phyloP scores from a whole-genome alignment of 1,139 yeast species.

The Pichia sp. region DNA sequence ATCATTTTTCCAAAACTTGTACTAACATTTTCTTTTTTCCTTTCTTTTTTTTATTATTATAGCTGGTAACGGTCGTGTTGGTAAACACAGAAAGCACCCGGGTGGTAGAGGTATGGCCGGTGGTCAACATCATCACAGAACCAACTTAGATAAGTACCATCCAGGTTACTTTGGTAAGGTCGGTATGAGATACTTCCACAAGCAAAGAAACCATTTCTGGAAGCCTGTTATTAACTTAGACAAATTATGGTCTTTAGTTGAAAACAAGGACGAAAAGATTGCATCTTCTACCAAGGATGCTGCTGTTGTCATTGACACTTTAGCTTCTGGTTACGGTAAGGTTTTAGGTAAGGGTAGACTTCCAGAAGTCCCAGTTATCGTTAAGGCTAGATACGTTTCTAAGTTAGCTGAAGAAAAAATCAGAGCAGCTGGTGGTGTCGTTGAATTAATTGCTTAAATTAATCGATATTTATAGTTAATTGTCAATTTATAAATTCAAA shows the following conservation, averaged over 20 bases:
- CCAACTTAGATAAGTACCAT: constrained; percentile 99
- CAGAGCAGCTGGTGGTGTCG: constrained; percentile 99
- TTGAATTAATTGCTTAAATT: constrained; percentile 93
- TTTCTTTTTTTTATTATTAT: constrained; percentile 11
- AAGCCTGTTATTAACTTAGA: constrained; percentile 97
- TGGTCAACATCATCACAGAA: constrained; percentile 99
- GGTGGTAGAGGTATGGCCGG: constrained; percentile 99
- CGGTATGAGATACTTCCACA: constrained; percentile 99
- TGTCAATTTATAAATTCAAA: not conserved
- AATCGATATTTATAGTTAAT: not conserved
- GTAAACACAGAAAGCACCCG: constrained; percentile 99
- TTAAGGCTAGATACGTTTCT: constrained; percentile 98
- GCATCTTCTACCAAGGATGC: constrained; percentile 78
- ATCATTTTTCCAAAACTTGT: constrained; percentile 8
- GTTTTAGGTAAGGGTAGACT: constrained; percentile 99
- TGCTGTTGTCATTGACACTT: constrained; percentile 99
- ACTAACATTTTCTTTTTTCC: constrained; percentile 10
- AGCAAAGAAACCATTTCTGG: constrained; percentile 95
- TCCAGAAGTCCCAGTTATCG: constrained; percentile 97
- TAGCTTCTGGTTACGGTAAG: constrained; percentile 99
- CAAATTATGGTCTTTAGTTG: constrained; percentile 97
- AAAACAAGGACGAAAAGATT: constrained; percentile 92
- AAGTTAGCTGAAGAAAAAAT: constrained; percentile 99
- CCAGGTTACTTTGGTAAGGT: constrained; percentile 99
- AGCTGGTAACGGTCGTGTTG: constrained; percentile 99